Evolutionary conservation across 1,284 basidiomycete genomes (phyloP).

Genomic region (Heterobasidion occidentale): DNA sequence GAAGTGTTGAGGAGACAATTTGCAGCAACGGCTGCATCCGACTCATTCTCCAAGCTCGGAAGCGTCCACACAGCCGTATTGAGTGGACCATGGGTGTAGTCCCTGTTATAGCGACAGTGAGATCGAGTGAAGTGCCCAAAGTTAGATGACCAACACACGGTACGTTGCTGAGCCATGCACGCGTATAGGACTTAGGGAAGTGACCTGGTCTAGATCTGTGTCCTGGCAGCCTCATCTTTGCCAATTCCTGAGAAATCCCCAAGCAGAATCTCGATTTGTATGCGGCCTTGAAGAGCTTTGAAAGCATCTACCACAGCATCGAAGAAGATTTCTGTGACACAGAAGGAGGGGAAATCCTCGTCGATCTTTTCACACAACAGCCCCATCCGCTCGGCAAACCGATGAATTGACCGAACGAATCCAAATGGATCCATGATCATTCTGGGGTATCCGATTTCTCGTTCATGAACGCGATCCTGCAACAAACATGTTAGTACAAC

Average conservation of each 20-base stretch:
- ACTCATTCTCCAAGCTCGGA: conserved; percentile 17
- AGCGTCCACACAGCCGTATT: conserved; percentile 20
- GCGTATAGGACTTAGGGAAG: conserved; percentile 21
- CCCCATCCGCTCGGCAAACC: background rate
- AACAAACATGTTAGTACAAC: background rate
- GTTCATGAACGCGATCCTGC: background rate
- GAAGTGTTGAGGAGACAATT: conserved; percentile 24
- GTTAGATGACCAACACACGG: conserved; percentile 11
- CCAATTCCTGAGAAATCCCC: conserved; percentile 20
- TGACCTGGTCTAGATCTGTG: conserved; percentile 13
- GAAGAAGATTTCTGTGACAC: conserved; percentile 17
- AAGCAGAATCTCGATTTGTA: conserved; percentile 14
- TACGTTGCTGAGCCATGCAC: conserved; percentile 24
- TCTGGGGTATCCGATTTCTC: background rate
- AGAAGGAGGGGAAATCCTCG: conserved; percentile 14
- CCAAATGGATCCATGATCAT: background rate
- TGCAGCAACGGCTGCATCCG: conserved; percentile 17
- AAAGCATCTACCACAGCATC: conserved; percentile 12
- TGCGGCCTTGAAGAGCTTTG: conserved; percentile 12
- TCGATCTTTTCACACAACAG: background rate
- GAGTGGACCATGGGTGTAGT: conserved; percentile 25
- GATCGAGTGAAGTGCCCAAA: background rate
- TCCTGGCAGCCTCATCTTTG: conserved; percentile 17
- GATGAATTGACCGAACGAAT: background rate
- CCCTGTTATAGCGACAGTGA: conserved; percentile 11